A percentile compares a stretch with the other conserved stretches of the same genome.
Evolutionary conservation across 768 basidiomycete species (phyloP).

Genomic region (Trametes sanguinea): DNA sequence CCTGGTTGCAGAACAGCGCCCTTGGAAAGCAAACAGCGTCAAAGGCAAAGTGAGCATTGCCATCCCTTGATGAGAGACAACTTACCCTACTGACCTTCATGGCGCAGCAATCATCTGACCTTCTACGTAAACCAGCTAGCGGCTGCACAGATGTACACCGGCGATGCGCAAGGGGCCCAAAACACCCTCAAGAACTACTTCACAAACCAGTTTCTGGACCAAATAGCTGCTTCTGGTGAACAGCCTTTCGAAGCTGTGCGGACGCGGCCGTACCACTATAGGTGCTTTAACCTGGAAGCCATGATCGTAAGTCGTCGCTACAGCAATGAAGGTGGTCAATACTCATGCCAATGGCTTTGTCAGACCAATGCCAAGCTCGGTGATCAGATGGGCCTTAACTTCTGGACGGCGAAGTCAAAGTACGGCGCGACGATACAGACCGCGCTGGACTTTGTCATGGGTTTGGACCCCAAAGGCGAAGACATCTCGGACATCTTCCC

Average conservation of each 20-base stretch:
- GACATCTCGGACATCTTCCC: constrained; percentile 45
- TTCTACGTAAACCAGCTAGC: constrained; percentile 51
- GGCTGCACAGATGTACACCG: constrained; percentile 42
- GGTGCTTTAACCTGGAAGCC: constrained; percentile 60
- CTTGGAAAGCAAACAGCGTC: constrained; percentile 44
- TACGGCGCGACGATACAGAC: constrained; percentile 54
- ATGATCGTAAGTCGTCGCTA: constrained; percentile 45
- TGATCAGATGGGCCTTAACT: constrained; percentile 50
- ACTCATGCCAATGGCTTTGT: not conserved
- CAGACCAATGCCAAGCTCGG: constrained; percentile 57
- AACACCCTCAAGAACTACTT: constrained; percentile 44
- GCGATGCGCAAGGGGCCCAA: constrained; percentile 45
- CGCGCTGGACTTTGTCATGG: constrained; percentile 52
- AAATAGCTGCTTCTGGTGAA: constrained; percentile 54
- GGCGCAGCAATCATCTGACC: constrained; percentile 52
- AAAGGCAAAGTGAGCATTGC: constrained; percentile 49
- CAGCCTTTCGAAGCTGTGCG: constrained; percentile 60
- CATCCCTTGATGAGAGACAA: not conserved
- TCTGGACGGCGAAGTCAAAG: constrained; percentile 49
- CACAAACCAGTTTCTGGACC: constrained; percentile 43
- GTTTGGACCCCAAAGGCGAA: constrained; percentile 42
- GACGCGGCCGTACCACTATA: constrained; percentile 57
- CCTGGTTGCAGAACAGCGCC: constrained; percentile 47
- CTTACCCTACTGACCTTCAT: not conserved
- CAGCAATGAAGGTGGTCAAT: not conserved